These are phyloP conservation scores for Exserohilum turcica DNA, from an alignment of 2,329 filamentous ascomycete genomes.

Conservation along the genomic window DNA sequence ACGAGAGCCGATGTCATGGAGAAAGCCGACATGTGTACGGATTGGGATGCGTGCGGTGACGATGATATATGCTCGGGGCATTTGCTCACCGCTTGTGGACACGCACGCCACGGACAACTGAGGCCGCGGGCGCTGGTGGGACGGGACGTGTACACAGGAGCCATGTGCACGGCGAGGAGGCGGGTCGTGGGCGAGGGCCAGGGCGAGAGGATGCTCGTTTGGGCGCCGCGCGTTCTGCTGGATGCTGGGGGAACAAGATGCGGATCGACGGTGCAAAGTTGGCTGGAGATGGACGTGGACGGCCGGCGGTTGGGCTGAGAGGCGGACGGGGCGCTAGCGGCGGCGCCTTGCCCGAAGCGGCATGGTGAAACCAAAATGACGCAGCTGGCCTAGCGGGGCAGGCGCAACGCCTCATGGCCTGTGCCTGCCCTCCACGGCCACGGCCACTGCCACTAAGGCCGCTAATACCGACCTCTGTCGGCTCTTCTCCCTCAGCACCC, in stretches of 20 bases:
- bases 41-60: no score
- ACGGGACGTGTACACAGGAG: no score
- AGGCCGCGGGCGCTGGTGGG: no score
- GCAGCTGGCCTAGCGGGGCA: slow-evolving; percentile 5
- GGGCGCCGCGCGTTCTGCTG: slow-evolving; percentile 3
- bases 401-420: slow-evolving; percentile 7
- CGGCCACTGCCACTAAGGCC: no score
- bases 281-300: slow-evolving; percentile 1
- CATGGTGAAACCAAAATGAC: slow-evolving; percentile 11
- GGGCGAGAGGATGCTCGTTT: not conserved
- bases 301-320: not conserved
- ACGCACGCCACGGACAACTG: not conserved
- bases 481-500: not conserved
- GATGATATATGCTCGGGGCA: not conserved
- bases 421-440: not conserved
- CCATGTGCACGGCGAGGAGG: no score
- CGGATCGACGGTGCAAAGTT: not conserved
- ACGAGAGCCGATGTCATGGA: not conserved
- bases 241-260: not conserved
- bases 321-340: not conserved
- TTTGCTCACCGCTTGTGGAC: not conserved
- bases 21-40: not conserved
- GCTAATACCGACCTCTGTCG: slow-evolving; percentile 1
- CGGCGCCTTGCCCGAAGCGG: not conserved
- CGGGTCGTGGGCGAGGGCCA: not conserved